Base-by-base conservation (phyloP, 306 rosid genomes). In the Inga laurina region DNA sequence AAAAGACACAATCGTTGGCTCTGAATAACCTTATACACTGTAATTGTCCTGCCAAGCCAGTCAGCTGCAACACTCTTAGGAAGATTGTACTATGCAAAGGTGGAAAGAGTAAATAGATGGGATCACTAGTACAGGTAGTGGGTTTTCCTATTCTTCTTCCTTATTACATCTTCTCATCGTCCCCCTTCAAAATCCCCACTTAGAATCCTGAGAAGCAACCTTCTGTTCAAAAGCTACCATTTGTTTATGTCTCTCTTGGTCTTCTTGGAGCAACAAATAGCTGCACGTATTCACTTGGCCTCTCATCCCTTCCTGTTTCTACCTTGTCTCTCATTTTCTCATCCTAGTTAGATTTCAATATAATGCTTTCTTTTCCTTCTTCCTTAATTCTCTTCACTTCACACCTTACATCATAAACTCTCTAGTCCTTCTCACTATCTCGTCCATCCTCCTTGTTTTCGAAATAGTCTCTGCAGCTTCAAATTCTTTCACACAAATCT, bases 121-220 rank as follows among this genome's bases (percentile, higher is more conserved):
- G 72, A 61, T 74, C 92, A 35, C 62, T 86, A 0, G 82, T 82
- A 21, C 88, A 86, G 51, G n/a, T 80, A 19, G 76, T 44, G 59
- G 92, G 92, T 13, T 89, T 88, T 57, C 87, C 88, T 7, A n/a
- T 86, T 75, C 88, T 86, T 24, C 52, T 87, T 15, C 90, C 92
- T 64, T 89, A 59, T 73, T 83, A 84, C 65, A 51, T 59, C 81
- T 34, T 81, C 59, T 22, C 76, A 13, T 1, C 21, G 83, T 5
- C 80, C 49, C 59, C 67, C 69, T 1, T 8, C 74, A 62, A 61
- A 74, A 69, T 75, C 56, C 19, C 0, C 32, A 9, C 16, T 30
- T 51, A 27, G 69, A 64, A 64, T 64, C 7, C 69, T 64, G 39
- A 64, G 69, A 27, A 30, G n/a, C 68, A 79, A 19, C 81, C 69